Evolutionary conservation across 106 monocot species (phyloP), one percentile per base, ranked within the genome.

Genomic region (Dendrobium catenatum): DNA sequence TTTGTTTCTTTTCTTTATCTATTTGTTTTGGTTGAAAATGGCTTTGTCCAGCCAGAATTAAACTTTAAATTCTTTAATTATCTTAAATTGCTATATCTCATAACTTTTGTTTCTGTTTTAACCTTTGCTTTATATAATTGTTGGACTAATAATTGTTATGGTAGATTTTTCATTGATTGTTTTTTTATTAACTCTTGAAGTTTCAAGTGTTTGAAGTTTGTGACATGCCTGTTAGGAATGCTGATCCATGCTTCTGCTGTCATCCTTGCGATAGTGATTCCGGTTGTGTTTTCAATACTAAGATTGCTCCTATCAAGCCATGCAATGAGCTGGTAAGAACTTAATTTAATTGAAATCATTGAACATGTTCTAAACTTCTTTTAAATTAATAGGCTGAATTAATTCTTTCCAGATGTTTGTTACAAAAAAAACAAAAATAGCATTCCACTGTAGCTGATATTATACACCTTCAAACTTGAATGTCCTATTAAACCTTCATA

Each of bases 241-340:
- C 42, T 99, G 42, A 86, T 93, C 49, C 99, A 99, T 85, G 81
- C 82, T 59, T 37, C 85, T 78, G 82, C 86, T 76, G 70, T 91
- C 31, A 59, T 95, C 77, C 88, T 95, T 77, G 93, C 87, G 40
- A 86, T 95, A 72, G 66, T 89, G 24, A 26, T 93, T 76, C 95
- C 99, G 51, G 89, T 91, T 83, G 27, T 84, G 27, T 91, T 92
- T 86, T 89, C 99, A 56, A 75, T 93, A 29, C 48, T 88, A 72
- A 88, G 99, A 83, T 88, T 99, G 75, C 73, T 91, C 83, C 87
- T 95, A 81, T 92, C 95, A 76, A 88, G 84, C 77, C 74, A 91
- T 88, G 91, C 95, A 77, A 99, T 99, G 99, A 89, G 80, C 86
- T 99, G 99, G 99, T 99, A 90, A 42, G 84, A 55, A 46, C 27